Evolutionary conservation across 1,284 basidiomycete genomes (phyloP).

Genomic region (Moesziomyces globuligerus): DNA sequence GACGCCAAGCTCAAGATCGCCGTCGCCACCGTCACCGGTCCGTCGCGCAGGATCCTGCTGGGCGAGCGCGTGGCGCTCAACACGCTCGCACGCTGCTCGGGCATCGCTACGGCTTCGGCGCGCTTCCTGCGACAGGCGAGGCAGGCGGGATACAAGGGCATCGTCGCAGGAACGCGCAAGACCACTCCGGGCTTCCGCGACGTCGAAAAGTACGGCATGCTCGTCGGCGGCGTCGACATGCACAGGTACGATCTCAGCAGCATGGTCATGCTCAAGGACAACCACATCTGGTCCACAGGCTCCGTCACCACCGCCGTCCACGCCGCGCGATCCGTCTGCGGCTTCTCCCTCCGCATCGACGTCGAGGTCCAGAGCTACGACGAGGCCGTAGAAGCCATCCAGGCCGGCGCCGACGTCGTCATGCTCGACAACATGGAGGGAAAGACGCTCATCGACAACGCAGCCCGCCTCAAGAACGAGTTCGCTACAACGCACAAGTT

Average conservation of each 20-base stretch:
- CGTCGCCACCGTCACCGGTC: constrained; percentile 90
- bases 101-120: constrained; percentile 93
- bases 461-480: constrained; percentile 49
- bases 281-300: constrained; percentile 97
- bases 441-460: constrained; percentile 53
- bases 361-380: constrained; percentile 89
- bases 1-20: constrained; percentile 72
- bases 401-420: constrained; percentile 93
- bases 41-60: constrained; percentile 85
- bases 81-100: constrained; percentile 91
- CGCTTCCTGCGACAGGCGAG: constrained; percentile 82
- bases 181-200: constrained; percentile 96
- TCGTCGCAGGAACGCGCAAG: constrained; percentile 94
- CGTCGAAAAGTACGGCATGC: constrained; percentile 99
- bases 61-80: constrained; percentile 96
- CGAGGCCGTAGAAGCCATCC: constrained; percentile 94
- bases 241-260: constrained; percentile 96
- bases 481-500: constrained; percentile 39
- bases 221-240: constrained; percentile 94
- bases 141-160: constrained; percentile 82
- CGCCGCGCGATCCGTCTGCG: constrained; percentile 85
- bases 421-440: constrained; percentile 81
- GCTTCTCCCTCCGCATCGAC: constrained; percentile 91
- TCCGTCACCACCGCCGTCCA: constrained; percentile 89
- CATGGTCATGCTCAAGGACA: constrained; percentile 99